A percentile compares a stretch with the other conserved stretches of the same genome.
Evolutionary conservation across 2,329 filamentous ascomycete species (phyloP).

Genomic region (Colletotrichum somersetense): DNA sequence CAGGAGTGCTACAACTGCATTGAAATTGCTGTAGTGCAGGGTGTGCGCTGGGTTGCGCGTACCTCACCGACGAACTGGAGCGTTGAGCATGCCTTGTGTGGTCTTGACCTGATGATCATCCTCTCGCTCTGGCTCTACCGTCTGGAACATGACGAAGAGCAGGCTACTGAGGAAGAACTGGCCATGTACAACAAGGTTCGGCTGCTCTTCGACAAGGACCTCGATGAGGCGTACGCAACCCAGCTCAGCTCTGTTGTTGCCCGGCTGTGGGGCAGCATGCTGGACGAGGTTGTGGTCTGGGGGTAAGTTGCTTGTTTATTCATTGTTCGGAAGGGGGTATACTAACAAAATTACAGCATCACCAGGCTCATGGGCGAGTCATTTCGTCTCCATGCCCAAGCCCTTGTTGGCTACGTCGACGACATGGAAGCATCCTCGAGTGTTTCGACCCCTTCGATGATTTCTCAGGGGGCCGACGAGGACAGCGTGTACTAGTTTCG

Average conservation of each 20-base stretch:
- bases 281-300: constrained; percentile 99
- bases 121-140: constrained; percentile 98
- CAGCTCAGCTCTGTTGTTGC: constrained; percentile 97
- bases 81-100: constrained; percentile 96
- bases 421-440: constrained; percentile 78
- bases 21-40: constrained; percentile 93
- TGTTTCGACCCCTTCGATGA: constrained; percentile 78
- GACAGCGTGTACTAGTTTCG: constrained; percentile 76
- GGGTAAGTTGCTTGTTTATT: constrained; percentile 77
- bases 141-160: constrained; percentile 98
- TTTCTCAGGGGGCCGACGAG: constrained; percentile 77
- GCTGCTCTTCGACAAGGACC: constrained; percentile 90
- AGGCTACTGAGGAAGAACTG: constrained; percentile 84
- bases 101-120: constrained; percentile 97
- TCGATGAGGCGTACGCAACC: constrained; percentile 82
- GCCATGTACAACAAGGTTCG: constrained; percentile 94
- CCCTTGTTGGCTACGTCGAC: constrained; percentile 94
- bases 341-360: constrained; percentile 68
- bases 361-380: constrained; percentile 98
- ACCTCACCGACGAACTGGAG: constrained; percentile 99
- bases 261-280: constrained; percentile 95
- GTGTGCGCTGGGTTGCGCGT: constrained; percentile 97
- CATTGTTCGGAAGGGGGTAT: background rate
- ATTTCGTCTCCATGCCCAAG: constrained; percentile 96
- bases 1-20: constrained; percentile 98